These are phyloP conservation scores for Aspergillus ruber DNA, from an alignment of 2,329 filamentous ascomycete genomes.

Conservation along the genomic window DNA sequence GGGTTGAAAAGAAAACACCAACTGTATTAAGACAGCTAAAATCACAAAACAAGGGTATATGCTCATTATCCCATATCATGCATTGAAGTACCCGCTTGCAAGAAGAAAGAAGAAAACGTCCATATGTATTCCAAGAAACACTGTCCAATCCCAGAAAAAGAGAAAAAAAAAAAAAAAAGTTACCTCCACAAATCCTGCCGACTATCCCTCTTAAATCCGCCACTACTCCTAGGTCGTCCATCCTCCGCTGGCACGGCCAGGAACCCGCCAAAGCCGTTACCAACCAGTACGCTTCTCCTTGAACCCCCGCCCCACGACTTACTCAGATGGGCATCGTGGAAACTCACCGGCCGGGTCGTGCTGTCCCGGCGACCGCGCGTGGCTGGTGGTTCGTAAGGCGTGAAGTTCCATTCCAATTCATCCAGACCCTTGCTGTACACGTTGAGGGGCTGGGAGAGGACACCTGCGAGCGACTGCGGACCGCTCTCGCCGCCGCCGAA, in stretches of 20 bases:
- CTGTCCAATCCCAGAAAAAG: background rate
- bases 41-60: too few relatives aligned
- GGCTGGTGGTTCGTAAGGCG: conserved; percentile 48
- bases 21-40: too few relatives aligned
- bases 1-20: too few relatives aligned
- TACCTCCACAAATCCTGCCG: conserved; percentile 35
- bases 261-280: conserved; percentile 62
- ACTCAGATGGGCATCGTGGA: conserved; percentile 42
- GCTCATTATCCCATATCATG: too few relatives aligned
- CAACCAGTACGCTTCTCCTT: conserved; percentile 57
- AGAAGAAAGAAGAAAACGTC: too few relatives aligned
- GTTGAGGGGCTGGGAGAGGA: conserved; percentile 52
- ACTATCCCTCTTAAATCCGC: conserved; percentile 26
- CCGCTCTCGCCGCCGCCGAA: conserved; percentile 38
- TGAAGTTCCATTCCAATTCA: conserved; percentile 63
- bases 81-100: too few relatives aligned
- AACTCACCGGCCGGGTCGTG: conserved; percentile 41
- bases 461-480: conserved; percentile 17
- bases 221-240: conserved; percentile 30
- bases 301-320: conserved; percentile 55
- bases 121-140: too few relatives aligned
- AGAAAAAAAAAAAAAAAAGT: too few relatives aligned
- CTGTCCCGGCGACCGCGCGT: conserved; percentile 31
- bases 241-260: conserved; percentile 56
- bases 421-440: conserved; percentile 62